Evolutionary conservation across 345 rosid genomes (phyloP).

Genomic region (Barbarea vulgaris): DNA sequence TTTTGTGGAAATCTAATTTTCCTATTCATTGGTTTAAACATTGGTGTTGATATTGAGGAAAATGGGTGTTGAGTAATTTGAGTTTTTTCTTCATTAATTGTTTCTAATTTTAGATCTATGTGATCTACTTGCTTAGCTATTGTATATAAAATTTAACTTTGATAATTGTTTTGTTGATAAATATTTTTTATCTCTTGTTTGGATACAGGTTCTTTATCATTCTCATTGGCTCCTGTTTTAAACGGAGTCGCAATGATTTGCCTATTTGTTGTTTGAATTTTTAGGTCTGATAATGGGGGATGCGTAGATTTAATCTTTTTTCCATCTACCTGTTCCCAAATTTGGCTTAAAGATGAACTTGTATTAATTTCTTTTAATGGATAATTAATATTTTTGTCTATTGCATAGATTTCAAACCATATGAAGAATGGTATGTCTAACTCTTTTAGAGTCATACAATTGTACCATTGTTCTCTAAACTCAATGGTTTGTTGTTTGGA

Average conservation of each 20-base stretch:
- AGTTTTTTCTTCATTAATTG: too few relatives aligned
- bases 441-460: neutral
- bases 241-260: too few relatives aligned
- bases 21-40: neutral
- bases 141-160: too few relatives aligned
- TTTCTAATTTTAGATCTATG: too few relatives aligned
- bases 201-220: too few relatives aligned
- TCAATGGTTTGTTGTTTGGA: neutral
- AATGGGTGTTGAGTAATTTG: too few relatives aligned
- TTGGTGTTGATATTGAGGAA: too few relatives aligned
- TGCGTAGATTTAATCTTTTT: neutral
- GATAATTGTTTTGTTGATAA: too few relatives aligned
- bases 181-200: too few relatives aligned
- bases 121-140: too few relatives aligned
- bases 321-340: neutral
- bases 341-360: neutral
- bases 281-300: neutral
- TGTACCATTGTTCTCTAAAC: neutral
- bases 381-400: rapidly evolving
- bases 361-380: neutral
- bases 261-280: neutral
- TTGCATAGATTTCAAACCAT: neutral
- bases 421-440: neutral
- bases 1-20: neutral
- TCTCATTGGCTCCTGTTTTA: too few relatives aligned